Evolutionary conservation across 164 flowering plant genomes (phyloP), one percentile per base, ranked within the genome.

Genomic region (Chimonanthus salicifolius): DNA sequence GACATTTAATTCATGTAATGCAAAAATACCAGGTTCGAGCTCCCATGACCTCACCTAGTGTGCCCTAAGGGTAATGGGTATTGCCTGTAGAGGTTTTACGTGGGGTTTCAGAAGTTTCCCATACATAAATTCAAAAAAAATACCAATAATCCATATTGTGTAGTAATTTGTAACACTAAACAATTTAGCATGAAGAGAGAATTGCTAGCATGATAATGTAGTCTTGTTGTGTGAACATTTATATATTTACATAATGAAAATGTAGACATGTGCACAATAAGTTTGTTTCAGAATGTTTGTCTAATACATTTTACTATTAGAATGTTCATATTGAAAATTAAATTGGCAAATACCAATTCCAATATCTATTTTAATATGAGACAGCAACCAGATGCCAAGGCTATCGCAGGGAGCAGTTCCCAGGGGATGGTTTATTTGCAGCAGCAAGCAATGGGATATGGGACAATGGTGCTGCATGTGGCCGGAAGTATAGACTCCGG

Each of bases 381-480:
- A 81, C 80, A 87, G 90, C 90, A 6, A 87, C 90, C 4, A 84
- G 33, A 71, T 89, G 92, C 80, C 73, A 64, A 0, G 88, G 90
- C 0, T 72, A 82, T 70, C 65, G 67, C 65, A 79, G 49, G 43
- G 82, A 78, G 7, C 84, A 84, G 67, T 86, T 89, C 70, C 92
- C 90, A 2, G 62, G 77, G n/a, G 83, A 83, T 5, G 82, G 80
- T 18, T 47, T 74, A 44, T 84, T 89, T 71, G 87, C 74, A 2
- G 77, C 86, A 2, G 88, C 78, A 5, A 81, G 89, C 51, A 84
- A 83, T 16, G 89, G 85, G 4, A 18, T 86, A 70, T 89, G 92
- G 92, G 89, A 89, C 78, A 89, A 89, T 47, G 92, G 89, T 58
- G 90, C 89, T 5, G 87, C 92, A 5, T 89, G 90, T 68, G 90